These are phyloP conservation scores for Eutypa lata DNA, from an alignment of 2,329 filamentous ascomycete species.

Conservation along the genomic window DNA sequence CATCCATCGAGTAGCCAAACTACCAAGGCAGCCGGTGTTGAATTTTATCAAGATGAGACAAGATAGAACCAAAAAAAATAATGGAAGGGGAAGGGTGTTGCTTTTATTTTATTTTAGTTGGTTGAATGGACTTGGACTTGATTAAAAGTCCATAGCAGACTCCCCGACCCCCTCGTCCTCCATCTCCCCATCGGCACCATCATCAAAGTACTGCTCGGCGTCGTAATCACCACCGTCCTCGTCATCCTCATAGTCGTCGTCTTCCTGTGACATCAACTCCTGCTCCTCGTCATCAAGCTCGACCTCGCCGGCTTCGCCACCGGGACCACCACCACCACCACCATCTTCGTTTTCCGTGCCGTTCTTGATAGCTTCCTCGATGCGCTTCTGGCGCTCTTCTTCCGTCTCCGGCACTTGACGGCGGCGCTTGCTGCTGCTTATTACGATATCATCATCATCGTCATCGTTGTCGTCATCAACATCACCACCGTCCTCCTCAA, in stretches of 20 bases:
- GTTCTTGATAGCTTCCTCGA: constrained; percentile 25
- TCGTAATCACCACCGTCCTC: constrained; percentile 61
- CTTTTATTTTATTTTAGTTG: too few species aligned
- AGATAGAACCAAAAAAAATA: too few species aligned
- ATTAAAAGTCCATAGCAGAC: constrained; percentile 21
- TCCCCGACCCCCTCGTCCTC: constrained; percentile 48
- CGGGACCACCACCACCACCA: constrained; percentile 34
- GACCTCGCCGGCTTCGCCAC: constrained; percentile 31
- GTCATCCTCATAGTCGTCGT: constrained; percentile 51
- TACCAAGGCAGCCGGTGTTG: too few species aligned
- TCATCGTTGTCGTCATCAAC: constrained; percentile 1
- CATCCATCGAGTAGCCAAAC: too few species aligned
- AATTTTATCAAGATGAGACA: too few species aligned
- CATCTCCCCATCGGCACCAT: constrained; percentile 50
- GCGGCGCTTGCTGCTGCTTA: constrained; percentile 11
- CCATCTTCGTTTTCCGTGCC: constrained; percentile 20
- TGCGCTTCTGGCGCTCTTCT: constrained; percentile 30
- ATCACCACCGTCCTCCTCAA: too few species aligned
- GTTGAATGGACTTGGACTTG: too few species aligned
- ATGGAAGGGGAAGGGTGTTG: too few species aligned
- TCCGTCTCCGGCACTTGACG: constrained; percentile 29
- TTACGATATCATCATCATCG: constrained; percentile 17
- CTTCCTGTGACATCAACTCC: constrained; percentile 36
- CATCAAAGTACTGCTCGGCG: constrained; percentile 59
- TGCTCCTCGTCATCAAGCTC: constrained; percentile 45